Base-by-base conservation (phyloP, 768 basidiomycete genomes). In the Suillus subalutaceus region DNA sequence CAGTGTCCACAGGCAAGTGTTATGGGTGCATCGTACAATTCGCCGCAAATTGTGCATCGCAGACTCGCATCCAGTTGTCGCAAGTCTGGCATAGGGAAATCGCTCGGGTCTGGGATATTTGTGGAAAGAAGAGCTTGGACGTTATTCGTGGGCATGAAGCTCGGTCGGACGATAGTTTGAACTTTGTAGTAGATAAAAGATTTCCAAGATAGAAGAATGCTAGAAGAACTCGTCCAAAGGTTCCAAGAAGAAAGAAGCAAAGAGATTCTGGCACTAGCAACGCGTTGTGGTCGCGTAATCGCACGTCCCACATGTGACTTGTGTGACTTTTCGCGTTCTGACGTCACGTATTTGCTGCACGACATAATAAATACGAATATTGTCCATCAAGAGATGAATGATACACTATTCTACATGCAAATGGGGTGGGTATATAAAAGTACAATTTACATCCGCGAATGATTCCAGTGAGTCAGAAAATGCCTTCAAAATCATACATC, bases 1-100 rank as follows among this genome's bases (percentile, higher is more conserved):
- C 87, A 89, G 71, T 95, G 93, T 1, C 92, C 93, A 72, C 93
- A 94, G 6, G 75, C 75, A 5, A 94, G 83, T 3, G 86, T 86
- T 35, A 94, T 88, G 6, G 93, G 93, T 0, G 84, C 92, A 62
- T 85, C 85, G 71, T 86, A 91, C 41, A 89, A 81, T 66, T 93
- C 91, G 46, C 88, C 82, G 73, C 93, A 95, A 63, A 95, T 93
- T 35, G 84, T 83, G 70, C 93, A 95, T 18, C 90, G 83, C 66
- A 91, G 78, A 12, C 89, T 83, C 23, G 82, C 74, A 69, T 95
- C 93, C 20, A 94, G 75, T 37, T 79, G 78, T 32, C 85, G 82
- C 15, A 95, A 79, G n/a, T 86, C 86, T 16, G 86, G 81, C 4
- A 73, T 74, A 0, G 89, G 84, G 68, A 94, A 94, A 72, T 93